phyloP scores from a whole-genome alignment of 2,329 filamentous ascomycete species.

The Pseudogymnoascus sp. region DNA sequence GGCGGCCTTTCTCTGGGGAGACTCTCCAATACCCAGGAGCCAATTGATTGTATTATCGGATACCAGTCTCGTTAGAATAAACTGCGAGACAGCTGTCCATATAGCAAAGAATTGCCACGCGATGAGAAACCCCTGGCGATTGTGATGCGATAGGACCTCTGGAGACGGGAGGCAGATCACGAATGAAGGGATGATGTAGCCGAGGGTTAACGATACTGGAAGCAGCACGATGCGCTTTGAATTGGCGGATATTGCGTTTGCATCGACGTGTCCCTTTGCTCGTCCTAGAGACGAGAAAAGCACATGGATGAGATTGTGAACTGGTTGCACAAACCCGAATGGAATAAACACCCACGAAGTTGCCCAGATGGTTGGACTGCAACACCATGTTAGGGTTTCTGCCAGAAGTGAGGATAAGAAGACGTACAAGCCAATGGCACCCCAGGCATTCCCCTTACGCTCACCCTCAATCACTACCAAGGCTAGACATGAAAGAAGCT shows the following conservation, averaged over 20 bases:
- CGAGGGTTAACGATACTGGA: conserved; percentile 34
- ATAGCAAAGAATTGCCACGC: conserved; percentile 45
- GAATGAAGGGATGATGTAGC: conserved; percentile 37
- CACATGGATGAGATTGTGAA: conserved; percentile 1
- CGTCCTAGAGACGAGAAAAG: neutral
- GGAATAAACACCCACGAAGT: neutral
- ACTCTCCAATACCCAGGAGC: neutral
- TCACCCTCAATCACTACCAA: conserved; percentile 37
- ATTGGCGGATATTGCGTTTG: neutral
- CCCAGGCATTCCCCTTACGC: conserved; percentile 36
- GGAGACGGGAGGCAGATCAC: conserved; percentile 38
- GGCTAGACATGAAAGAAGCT: conserved; percentile 24
- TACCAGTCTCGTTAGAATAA: conserved; percentile 15
- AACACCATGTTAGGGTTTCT: neutral
- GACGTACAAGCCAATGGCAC: conserved; percentile 35
- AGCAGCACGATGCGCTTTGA: conserved; percentile 22
- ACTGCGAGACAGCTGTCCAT: conserved; percentile 36
- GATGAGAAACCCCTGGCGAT: conserved; percentile 40
- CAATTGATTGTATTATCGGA: neutral
- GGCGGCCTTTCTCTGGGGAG: neutral
- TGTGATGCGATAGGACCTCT: conserved; percentile 29
- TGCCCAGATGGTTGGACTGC: neutral
- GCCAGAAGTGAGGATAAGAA: neutral
- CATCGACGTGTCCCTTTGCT: neutral
- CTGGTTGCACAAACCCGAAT: neutral